A percentile compares a stretch with the other conserved stretches of the same genome.
These are phyloP conservation scores for Nothophaeocryptopus gaeumannii DNA, from an alignment of 2,329 filamentous ascomycete species.

Conservation along the genomic window DNA sequence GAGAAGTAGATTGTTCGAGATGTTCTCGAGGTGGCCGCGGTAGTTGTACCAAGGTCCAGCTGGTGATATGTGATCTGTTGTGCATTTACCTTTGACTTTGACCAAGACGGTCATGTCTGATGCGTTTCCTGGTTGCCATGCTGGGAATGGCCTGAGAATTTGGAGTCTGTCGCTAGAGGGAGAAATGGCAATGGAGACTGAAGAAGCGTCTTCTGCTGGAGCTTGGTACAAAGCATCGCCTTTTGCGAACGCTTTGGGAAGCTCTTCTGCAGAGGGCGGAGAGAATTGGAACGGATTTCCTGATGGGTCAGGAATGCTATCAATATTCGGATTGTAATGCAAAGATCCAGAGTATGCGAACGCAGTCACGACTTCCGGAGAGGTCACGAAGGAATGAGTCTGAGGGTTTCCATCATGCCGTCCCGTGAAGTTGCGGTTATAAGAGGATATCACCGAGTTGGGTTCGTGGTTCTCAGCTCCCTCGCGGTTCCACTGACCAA, in stretches of 20 bases:
- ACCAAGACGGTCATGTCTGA: conserved; percentile 82
- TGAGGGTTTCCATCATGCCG: conserved; percentile 94
- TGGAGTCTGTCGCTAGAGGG: conserved; percentile 91
- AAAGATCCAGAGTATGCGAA: conserved; percentile 77
- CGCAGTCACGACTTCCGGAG: conserved; percentile 82
- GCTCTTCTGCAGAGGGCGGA: conserved; percentile 72
- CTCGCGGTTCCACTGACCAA: conserved; percentile 50
- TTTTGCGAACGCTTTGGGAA: conserved; percentile 84
- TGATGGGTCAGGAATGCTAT: conserved; percentile 86
- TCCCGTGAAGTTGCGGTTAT: conserved; percentile 99
- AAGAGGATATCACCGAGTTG: conserved; percentile 96
- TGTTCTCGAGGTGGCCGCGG: conserved; percentile 97
- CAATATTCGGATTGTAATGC: conserved; percentile 80
- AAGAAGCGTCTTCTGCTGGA: conserved; percentile 72
- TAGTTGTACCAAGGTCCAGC: conserved; percentile 97
- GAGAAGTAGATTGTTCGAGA: conserved; percentile 99
- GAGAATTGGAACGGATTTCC: conserved; percentile 91
- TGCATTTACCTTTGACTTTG: conserved; percentile 94
- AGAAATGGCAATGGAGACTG: conserved; percentile 75
- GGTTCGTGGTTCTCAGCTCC: conserved; percentile 74
- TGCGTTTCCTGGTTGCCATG: conserved; percentile 87
- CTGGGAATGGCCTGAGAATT: conserved; percentile 75
- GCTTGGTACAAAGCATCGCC: conserved; percentile 86
- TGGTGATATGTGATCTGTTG: conserved; percentile 93
- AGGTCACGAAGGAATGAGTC: conserved; percentile 88